Base-by-base conservation (phyloP, 371 early-diverging fungal genomes). In the Mortierella sp. region DNA sequence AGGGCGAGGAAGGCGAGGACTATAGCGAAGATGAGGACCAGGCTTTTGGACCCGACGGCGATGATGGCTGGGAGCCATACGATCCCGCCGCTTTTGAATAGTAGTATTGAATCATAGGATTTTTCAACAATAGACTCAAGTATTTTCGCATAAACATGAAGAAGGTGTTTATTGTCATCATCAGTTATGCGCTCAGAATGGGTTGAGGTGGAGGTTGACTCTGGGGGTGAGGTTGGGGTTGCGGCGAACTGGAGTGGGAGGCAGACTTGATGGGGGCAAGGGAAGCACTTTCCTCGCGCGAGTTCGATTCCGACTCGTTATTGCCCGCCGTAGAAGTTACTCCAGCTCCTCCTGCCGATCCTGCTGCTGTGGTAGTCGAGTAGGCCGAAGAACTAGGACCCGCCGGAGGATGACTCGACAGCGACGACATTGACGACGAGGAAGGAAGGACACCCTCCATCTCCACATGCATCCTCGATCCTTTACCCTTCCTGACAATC, bases 381-480 rank as follows among this genome's bases (percentile, higher is more conserved):
- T n/a, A n/a, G n/a, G n/a, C n/a, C n/a, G n/a, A n/a, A n/a, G n/a
- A n/a, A 24, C 26, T 29, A 19, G 16, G n/a, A 16, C n/a, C 19
- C 26, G 43, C 37, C n/a, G 52, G 14, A n/a, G n/a, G 39, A 37
- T 43, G 11, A 39, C 41, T 24, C 9, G 53, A 39, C 22, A 53
- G 2, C n/a, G 66, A 10, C 13, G 67, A 16, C 3, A n/a, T 64
- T 40, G 52, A 64, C 4, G n/a, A 4, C 39, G 64, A 34, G 39
- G 64, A 4, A 1, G 71, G 11, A 16, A 47, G 19, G 8, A 39
- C 71, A 2, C 71, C 70, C 48, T 76, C 80, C 80, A 80, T 73
- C 64, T 82, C 83, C 9, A 82, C 83, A 39, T 78, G 78, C 83
- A 82, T 82, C 64, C 83, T 77, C 39, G 83, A 82, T n/a, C 83